A percentile compares a stretch with the other conserved stretches of the same genome.
These are phyloP conservation scores for Aspergillus leporis DNA, from an alignment of 495 filamentous ascomycete genomes.

Conservation along the genomic window DNA sequence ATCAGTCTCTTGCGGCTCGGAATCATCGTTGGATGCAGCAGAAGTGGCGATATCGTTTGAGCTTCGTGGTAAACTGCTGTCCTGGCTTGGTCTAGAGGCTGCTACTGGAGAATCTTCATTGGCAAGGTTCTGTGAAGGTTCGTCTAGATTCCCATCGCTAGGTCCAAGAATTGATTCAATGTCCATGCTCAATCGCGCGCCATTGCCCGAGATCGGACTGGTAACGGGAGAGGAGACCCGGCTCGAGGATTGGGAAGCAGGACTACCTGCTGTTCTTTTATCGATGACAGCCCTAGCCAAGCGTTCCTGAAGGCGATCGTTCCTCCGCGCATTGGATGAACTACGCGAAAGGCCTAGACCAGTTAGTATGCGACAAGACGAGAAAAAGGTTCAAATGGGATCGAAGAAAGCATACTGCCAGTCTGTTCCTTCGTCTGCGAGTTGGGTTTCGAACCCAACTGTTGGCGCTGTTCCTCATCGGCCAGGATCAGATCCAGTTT, in stretches of 20 bases:
- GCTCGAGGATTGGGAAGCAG: slow-evolving; percentile 34
- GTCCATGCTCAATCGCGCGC: slow-evolving; percentile 42
- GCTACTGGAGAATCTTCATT: slow-evolving; percentile 14
- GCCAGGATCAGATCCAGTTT: slow-evolving; percentile 88
- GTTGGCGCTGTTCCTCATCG: slow-evolving; percentile 60
- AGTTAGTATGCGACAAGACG: slow-evolving; percentile 17
- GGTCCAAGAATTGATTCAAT: slow-evolving; percentile 30
- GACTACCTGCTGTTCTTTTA: slow-evolving; percentile 30
- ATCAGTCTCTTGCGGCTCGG: slow-evolving; percentile 9
- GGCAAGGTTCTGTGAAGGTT: slow-evolving; percentile 17
- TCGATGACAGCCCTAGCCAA: slow-evolving; percentile 68
- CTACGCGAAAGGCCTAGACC: slow-evolving; percentile 52
- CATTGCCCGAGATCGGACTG: slow-evolving; percentile 38
- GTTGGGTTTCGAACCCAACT: slow-evolving; percentile 25
- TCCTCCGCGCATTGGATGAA: slow-evolving; percentile 54
- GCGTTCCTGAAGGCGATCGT: slow-evolving; percentile 82
- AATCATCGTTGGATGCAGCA: slow-evolving; percentile 4
- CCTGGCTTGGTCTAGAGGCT: slow-evolving; percentile 31
- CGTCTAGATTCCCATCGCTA: slow-evolving; percentile 17
- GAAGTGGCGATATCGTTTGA: slow-evolving; percentile 30
- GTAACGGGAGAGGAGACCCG: slow-evolving; percentile 33
- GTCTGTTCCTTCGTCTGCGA: slow-evolving; percentile 26
- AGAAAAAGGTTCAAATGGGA: not conserved
- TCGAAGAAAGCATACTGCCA: slow-evolving; percentile 20
- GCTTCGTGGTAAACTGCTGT: slow-evolving; percentile 30